Percentiles rank a stretch among this genome's conserved stretches.
Conservation (phyloP, 129 eudicot species). For the Chrysanthemum makinoi region DNA sequence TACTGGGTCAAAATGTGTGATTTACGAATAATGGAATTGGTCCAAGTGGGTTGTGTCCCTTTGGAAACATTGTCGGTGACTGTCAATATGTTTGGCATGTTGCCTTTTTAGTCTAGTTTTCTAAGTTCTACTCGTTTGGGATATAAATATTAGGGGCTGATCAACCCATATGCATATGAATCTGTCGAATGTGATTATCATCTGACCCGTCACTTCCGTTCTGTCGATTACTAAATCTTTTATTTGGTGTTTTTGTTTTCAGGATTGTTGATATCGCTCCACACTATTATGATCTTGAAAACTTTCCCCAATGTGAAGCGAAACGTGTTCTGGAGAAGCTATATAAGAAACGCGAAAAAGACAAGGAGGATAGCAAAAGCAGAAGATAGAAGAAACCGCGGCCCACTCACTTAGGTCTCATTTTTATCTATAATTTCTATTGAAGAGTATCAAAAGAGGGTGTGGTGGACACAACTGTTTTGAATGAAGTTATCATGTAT, state of each 20-base stretch:
- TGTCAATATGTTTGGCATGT: no score
- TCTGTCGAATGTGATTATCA: no score
- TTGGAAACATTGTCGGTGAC: no score
- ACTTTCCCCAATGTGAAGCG: conserved; percentile 96
- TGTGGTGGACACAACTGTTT: conserved; percentile 13
- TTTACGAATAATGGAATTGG: neutral
- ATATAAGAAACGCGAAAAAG: conserved; percentile 77
- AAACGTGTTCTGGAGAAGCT: conserved; percentile 82
- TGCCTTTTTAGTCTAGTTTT: no score
- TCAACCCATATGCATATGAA: no score
- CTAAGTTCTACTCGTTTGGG: no score
- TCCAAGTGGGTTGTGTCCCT: neutral
- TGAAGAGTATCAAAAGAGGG: conserved; percentile 1
- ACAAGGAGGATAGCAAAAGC: conserved; percentile 60
- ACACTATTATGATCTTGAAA: conserved; percentile 77
- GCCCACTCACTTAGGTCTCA: conserved; percentile 1
- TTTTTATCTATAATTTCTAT: conserved; percentile 4
- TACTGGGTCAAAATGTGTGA: no score
- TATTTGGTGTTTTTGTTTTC: conserved; percentile 7
- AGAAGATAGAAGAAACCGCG: conserved; percentile 22
- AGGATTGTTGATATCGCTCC: conserved; percentile 94
- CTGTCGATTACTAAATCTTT: neutral
- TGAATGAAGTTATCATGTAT: conserved; percentile 13
- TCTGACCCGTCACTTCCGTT: no score
- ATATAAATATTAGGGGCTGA: no score